Base-by-base conservation (phyloP, 805 yeast genomes). In the Starmerella apicola region DNA sequence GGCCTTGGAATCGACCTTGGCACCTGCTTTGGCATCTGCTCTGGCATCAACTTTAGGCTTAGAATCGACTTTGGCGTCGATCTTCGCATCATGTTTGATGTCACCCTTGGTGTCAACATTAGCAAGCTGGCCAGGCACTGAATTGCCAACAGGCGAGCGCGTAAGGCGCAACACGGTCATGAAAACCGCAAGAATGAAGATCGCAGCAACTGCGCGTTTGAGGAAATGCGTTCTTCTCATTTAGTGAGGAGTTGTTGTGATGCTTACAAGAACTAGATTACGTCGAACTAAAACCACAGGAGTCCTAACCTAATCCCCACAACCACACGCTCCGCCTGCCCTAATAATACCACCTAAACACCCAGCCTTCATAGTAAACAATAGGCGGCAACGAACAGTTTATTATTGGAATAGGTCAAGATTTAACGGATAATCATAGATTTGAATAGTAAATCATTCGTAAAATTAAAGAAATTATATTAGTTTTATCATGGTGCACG, bases 131-230 rank as follows among this genome's bases (percentile, higher is more conserved):
- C 22, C 28, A 16, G 15, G 20, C 3, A 15, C 35, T 24, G 16
- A 19, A 9, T 16, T 7, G 34, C 34, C 9, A 10, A 8, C n/a
- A 10, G 10, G n/a, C n/a, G 45, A 39, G 26, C 38, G 37, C 15
- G 41, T 36, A 9, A 36, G 5, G 17, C 48, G 42, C 32, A 44
- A 36, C 21, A 44, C 23, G 18, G 33, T 37, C 48, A 44, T 44
- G 31, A 44, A 41, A 7, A 30, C 8, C 5, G 29, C 37, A 17
- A 44, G 41, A 27, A 44, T 34, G 12, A 32, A 26, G n/a, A 41
- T 29, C 19, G 45, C 45, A 13, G 28, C 23, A 2, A 41, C 18
- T 20, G 43, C 48, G 19, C 33, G 38, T 16, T 41, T 32, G 21
- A 44, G 21, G 17, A 41, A 23, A n/a, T 43, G 39, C 10, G 39